Percentiles rank a stretch among this genome's conserved stretches.
These are phyloP conservation scores for Coemansia sp. DNA, from an alignment of 192 early-diverging fungal species.

Conservation along the genomic window DNA sequence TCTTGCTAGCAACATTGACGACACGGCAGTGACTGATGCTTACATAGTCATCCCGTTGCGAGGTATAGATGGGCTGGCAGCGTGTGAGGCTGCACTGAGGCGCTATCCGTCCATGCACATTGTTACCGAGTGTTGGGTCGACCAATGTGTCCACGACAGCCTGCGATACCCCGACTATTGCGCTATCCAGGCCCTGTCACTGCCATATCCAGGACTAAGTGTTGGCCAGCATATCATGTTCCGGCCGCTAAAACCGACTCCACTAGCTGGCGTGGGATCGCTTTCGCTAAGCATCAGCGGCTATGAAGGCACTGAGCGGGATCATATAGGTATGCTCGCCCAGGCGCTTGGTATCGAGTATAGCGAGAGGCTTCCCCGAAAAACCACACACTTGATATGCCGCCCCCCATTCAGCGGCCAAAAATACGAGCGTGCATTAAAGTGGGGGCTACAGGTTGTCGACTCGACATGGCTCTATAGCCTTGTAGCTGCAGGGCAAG, in stretches of 20 bases:
- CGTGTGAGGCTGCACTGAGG: slow-evolving; percentile 10
- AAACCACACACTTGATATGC: slow-evolving; percentile 72
- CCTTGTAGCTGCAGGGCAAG: slow-evolving; percentile 9
- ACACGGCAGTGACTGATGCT: neutral
- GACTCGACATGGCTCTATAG: slow-evolving; percentile 58
- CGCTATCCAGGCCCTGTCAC: slow-evolving; percentile 6
- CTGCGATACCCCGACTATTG: slow-evolving; percentile 34
- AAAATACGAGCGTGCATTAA: slow-evolving; percentile 73
- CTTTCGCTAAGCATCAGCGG: slow-evolving; percentile 56
- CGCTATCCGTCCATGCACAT: slow-evolving; percentile 19
- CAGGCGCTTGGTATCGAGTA: slow-evolving; percentile 46
- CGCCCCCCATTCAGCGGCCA: slow-evolving; percentile 59
- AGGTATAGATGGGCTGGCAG: slow-evolving; percentile 11
- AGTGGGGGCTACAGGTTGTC: slow-evolving; percentile 69
- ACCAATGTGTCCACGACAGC: slow-evolving; percentile 55
- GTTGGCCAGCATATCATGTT: slow-evolving; percentile 48
- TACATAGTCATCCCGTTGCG: slow-evolving; percentile 36
- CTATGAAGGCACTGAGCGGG: slow-evolving; percentile 58
- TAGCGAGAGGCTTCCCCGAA: slow-evolving; percentile 58
- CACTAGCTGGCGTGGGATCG: neutral
- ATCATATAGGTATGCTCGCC: slow-evolving; percentile 55
- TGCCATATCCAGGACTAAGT: slow-evolving; percentile 17
- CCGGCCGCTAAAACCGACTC: slow-evolving; percentile 15
- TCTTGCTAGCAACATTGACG: neutral
- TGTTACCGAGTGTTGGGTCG: slow-evolving; percentile 64